Base-by-base conservation (phyloP, 192 early-diverging fungal species). In the Backusella morwellensis region DNA sequence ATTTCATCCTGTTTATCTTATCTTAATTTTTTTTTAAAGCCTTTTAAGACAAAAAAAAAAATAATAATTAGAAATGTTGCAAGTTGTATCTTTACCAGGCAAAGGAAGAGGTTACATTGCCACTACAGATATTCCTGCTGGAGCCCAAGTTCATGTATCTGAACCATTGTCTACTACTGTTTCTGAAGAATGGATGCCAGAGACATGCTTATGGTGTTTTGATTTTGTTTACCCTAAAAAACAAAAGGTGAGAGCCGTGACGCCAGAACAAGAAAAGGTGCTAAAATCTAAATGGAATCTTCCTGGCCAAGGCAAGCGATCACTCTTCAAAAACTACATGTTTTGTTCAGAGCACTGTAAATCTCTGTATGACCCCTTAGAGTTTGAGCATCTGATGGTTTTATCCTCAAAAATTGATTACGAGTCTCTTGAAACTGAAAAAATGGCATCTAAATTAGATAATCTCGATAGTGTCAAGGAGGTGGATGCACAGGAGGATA, bases 331-430 rank as follows among this genome's bases (percentile, higher is more conserved):
- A 35, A 29, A 50, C 32, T 34, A 34, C 42, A 19, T 56, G 0
- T 81, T 81, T 70, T 81, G 80, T 47, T 77, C 80, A 23, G 67
- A 81, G 23, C 2, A 21, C 1, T 81, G 80, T 44, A 81, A 77
- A 63, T 19, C 44, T 4, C 34, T 17, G 1, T 73, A 52, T n/a
- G 35, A 29, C 21, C 56, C 56, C 7, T 4, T 29, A 9, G 56
- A 63, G 26, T 63, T 63, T 63, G 56, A 63, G 26, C 23, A 63
- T 7, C 26, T 63, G 23, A 63, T 63, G 56, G n/a, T 72, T 29
- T 38, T 32, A 41, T 26, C 63, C 52, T 47, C 34, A 12, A 63
- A 29, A 63, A 63, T 81, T 4, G 77, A 78, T 32, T n/a, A 38
- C 11, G 77, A 78, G 29, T 17, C n/a, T 36, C 52, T 68, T 36